A percentile compares a stretch with the other conserved stretches of the same genome.
Evolutionary conservation across 1,139 yeast genomes (phyloP).

Genomic region (Geotrichum histeridarum): DNA sequence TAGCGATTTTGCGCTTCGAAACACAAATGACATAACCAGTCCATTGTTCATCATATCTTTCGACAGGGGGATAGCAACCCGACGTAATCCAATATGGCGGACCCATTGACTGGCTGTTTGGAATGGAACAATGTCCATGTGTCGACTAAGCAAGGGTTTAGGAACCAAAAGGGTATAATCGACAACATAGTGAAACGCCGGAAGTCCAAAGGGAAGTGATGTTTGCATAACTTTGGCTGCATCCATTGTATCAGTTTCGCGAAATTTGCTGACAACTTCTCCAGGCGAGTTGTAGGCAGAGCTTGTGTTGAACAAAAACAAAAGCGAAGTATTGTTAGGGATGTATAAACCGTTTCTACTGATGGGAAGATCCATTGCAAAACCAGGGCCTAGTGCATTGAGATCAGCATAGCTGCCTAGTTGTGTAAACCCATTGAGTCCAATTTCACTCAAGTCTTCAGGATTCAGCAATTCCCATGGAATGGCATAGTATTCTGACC

Average conservation of each 20-base stretch:
- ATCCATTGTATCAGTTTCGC: neutral
- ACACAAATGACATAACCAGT: slow-evolving; percentile 26
- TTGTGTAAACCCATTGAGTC: slow-evolving; percentile 18
- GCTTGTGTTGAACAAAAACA: slow-evolving; percentile 28
- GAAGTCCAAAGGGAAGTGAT: slow-evolving; percentile 28
- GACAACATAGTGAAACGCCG: slow-evolving; percentile 25
- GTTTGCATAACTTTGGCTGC: slow-evolving; percentile 24
- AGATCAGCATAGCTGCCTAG: slow-evolving; percentile 19
- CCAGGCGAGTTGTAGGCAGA: slow-evolving; percentile 7
- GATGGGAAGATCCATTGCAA: slow-evolving; percentile 21
- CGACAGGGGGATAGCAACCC: slow-evolving; percentile 24
- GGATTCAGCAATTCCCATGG: slow-evolving; percentile 26
- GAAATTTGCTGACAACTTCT: neutral
- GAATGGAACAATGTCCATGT: slow-evolving; percentile 14
- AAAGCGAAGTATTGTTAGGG: slow-evolving; percentile 27
- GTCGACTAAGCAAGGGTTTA: slow-evolving; percentile 4
- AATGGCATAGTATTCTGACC: slow-evolving; percentile 24
- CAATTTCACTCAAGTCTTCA: slow-evolving; percentile 22
- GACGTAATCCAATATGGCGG: slow-evolving; percentile 21
- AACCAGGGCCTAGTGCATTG: slow-evolving; percentile 21
- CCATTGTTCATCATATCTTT: slow-evolving; percentile 20
- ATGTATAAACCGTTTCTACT: slow-evolving; percentile 22
- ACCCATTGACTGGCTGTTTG: slow-evolving; percentile 25
- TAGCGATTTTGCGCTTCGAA: slow-evolving; percentile 22
- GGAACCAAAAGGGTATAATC: slow-evolving; percentile 27